Percentiles rank a stretch among this genome's conserved stretches.
phyloP scores from a whole-genome alignment of 495 filamentous ascomycete genomes.

The Pyronema domesticum region DNA sequence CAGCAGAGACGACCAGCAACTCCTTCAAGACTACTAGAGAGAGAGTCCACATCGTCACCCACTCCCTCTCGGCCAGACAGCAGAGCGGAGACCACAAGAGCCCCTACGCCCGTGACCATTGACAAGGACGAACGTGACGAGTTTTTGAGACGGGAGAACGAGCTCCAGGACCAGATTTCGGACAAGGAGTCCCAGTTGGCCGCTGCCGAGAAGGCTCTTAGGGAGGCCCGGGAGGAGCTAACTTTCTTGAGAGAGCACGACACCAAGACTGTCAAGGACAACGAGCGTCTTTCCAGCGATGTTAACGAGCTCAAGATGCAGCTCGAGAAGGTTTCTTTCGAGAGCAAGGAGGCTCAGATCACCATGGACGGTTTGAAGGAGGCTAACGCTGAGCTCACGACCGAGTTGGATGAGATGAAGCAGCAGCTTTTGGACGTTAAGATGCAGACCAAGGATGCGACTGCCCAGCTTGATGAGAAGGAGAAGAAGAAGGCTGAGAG shows the following conservation, averaged over 20 bases:
- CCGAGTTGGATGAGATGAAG: slow-evolving; percentile 86
- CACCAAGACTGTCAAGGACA: slow-evolving; percentile 60
- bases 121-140: slow-evolving; percentile 96
- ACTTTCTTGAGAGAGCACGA: slow-evolving; percentile 64
- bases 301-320: slow-evolving; percentile 90
- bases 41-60: slow-evolving; percentile 29
- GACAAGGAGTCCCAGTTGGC: slow-evolving; percentile 76
- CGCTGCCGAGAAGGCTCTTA: slow-evolving; percentile 56
- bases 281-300: slow-evolving; percentile 66
- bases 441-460: slow-evolving; percentile 88
- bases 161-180: slow-evolving; percentile 85
- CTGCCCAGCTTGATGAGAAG: slow-evolving; percentile 76
- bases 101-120: slow-evolving; percentile 46
- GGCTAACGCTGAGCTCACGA: slow-evolving; percentile 77
- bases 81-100: slow-evolving; percentile 11
- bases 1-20: slow-evolving; percentile 53
- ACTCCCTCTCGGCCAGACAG: slow-evolving; percentile 50
- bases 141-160: slow-evolving; percentile 86
- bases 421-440: slow-evolving; percentile 89
- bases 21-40: slow-evolving; percentile 50
- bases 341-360: slow-evolving; percentile 88
- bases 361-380: slow-evolving; percentile 96
- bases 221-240: slow-evolving; percentile 69
- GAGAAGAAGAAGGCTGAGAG: slow-evolving; percentile 96
- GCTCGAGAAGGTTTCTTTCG: slow-evolving; percentile 81